Conservation (phyloP, 768 basidiomycete genomes). For the Postia placenta region DNA sequence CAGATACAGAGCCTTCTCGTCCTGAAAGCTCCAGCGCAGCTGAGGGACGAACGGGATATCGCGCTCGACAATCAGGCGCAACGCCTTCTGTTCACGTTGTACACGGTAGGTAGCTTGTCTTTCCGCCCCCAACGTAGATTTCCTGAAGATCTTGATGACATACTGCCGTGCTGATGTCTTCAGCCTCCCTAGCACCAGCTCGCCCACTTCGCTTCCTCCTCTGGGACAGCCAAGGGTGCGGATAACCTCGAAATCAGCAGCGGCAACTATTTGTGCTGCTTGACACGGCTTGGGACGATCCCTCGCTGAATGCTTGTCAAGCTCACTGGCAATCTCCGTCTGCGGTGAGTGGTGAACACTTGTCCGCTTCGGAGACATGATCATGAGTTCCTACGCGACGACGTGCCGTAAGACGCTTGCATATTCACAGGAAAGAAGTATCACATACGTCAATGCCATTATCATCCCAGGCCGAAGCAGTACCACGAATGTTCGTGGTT, state of each 20-base stretch:
- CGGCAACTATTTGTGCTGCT: constrained; percentile 4
- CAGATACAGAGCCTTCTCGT: constrained; percentile 31
- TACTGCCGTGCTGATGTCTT: constrained; percentile 1
- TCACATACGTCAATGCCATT: constrained; percentile 42
- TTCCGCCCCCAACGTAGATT: constrained; percentile 1
- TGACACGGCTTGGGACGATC: no score
- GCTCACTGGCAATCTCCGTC: no score
- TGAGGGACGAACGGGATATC: constrained; percentile 32
- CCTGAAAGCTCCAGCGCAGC: constrained; percentile 36
- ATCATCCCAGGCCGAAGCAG: constrained; percentile 41
- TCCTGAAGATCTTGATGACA: constrained; percentile 13
- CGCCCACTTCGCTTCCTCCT: constrained; percentile 8
- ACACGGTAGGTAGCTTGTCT: not conserved
- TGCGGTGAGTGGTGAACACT: no score
- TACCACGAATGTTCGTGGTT: constrained; percentile 34
- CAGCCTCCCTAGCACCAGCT: constrained; percentile 10
- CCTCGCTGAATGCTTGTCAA: no score
- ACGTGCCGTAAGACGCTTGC: not conserved
- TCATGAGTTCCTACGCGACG: constrained; percentile 38
- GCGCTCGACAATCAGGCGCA: constrained; percentile 30
- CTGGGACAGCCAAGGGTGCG: constrained; percentile 13
- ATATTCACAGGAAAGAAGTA: not conserved
- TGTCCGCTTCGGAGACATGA: constrained; percentile 37
- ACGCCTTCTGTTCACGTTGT: constrained; percentile 26
- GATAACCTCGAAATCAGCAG: constrained; percentile 10